These are phyloP conservation scores for Pythium myriotylum DNA, from an alignment of 352 stramenopile species.

Conservation along the genomic window DNA sequence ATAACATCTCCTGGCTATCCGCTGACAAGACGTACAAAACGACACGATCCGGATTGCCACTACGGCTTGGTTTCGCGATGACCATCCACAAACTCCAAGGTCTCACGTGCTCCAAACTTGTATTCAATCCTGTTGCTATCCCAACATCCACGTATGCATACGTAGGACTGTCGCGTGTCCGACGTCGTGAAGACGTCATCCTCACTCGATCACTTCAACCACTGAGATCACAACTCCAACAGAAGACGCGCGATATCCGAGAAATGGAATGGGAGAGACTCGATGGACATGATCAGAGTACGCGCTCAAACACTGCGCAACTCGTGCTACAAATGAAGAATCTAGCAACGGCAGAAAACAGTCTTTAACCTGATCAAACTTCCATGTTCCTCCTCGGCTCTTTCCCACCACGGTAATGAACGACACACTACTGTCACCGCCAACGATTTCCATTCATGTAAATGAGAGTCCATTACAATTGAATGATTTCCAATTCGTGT, in stretches of 20 bases:
- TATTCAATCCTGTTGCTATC: slow-evolving; percentile 2
- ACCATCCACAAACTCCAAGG: slow-evolving; percentile 5
- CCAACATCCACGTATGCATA: neutral
- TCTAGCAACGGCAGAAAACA: too few relatives aligned
- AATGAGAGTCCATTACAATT: too few relatives aligned
- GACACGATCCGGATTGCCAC: neutral
- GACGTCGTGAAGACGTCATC: neutral
- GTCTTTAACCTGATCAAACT: too few relatives aligned
- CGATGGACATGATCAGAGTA: too few relatives aligned
- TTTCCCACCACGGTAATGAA: too few relatives aligned
- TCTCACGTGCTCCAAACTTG: neutral
- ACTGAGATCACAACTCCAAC: neutral
- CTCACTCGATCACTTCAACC: neutral
- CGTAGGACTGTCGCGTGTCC: neutral
- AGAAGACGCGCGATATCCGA: neutral
- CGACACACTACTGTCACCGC: too few relatives aligned
- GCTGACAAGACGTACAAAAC: neutral
- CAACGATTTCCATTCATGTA: too few relatives aligned
- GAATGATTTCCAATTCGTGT: too few relatives aligned
- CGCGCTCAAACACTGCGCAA: too few relatives aligned
- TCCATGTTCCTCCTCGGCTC: too few relatives aligned
- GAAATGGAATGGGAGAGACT: too few relatives aligned
- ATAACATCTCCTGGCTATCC: neutral
- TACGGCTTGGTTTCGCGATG: neutral
- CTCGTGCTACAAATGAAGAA: too few relatives aligned